Percentiles rank a stretch among this genome's conserved stretches.
Evolutionary conservation across 2,329 filamentous ascomycete species (phyloP).

Genomic region (Parafenestella ontariensis): DNA sequence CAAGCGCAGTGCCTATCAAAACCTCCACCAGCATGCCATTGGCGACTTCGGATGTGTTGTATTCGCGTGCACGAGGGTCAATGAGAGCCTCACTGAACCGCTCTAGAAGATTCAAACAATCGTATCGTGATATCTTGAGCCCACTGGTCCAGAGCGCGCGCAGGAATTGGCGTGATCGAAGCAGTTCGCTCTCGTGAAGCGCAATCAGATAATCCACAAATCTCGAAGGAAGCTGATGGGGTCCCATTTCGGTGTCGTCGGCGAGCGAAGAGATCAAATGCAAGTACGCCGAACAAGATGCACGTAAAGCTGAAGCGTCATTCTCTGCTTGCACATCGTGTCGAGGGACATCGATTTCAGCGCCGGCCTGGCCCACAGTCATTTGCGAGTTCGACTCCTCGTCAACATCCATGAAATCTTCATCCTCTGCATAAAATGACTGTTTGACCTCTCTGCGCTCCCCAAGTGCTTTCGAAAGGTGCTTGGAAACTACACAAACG

Average conservation of each 20-base stretch:
- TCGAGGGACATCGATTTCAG: conserved; percentile 52
- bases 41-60: conserved; percentile 49
- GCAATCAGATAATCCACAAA: conserved; percentile 40
- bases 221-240: conserved; percentile 26
- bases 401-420: conserved; percentile 72
- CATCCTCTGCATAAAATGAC: conserved; percentile 45
- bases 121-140: conserved; percentile 26
- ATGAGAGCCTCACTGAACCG: conserved; percentile 40
- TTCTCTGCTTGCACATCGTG: conserved; percentile 49
- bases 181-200: conserved; percentile 37
- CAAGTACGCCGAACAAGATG: conserved; percentile 38
- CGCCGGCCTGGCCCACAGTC: conserved; percentile 54
- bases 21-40: conserved; percentile 46
- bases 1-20: conserved; percentile 35
- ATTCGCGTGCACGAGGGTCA: conserved; percentile 44
- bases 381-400: conserved; percentile 67
- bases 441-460: conserved; percentile 38
- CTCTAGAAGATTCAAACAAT: conserved; percentile 40
- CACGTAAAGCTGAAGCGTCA: conserved; percentile 38
- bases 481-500: conserved; percentile 41
- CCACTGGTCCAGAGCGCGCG: conserved; percentile 31
- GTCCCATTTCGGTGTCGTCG: conserved; percentile 13
- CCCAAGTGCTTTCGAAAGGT: conserved; percentile 40
- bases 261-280: conserved; percentile 33
- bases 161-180: conserved; percentile 40